phyloP scores from a whole-genome alignment of 768 basidiomycete species.

The Ramaria rubella region DNA sequence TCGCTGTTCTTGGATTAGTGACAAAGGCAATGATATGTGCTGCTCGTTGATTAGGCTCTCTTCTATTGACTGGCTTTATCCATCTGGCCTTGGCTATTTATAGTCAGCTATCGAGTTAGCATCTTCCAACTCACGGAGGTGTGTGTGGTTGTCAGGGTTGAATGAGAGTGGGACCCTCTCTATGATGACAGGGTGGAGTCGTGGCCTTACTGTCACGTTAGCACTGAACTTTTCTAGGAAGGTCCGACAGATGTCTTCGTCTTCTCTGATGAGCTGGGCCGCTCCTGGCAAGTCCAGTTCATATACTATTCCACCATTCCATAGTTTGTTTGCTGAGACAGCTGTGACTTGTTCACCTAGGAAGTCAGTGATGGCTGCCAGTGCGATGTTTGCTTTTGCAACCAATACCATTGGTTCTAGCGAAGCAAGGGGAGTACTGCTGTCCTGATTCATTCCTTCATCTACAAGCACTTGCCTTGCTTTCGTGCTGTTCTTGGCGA shows the following conservation, averaged over 20 bases:
- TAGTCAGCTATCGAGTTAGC: neutral
- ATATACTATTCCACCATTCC: no score
- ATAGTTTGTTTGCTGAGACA: no score
- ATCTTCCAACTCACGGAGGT: neutral
- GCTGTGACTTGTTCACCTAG: no score
- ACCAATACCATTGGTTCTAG: no score
- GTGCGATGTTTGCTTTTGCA: no score
- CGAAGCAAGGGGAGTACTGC: no score
- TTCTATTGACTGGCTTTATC: conserved; percentile 21
- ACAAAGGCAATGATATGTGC: conserved; percentile 24
- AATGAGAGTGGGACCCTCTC: neutral
- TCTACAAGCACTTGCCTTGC: no score
- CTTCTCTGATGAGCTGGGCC: neutral
- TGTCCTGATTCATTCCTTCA: no score
- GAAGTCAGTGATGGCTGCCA: no score
- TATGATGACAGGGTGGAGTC: neutral
- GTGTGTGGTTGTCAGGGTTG: neutral
- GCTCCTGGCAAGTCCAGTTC: no score
- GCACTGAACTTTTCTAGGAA: neutral
- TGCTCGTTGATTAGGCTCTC: conserved; percentile 13
- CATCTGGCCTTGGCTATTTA: conserved; percentile 17
- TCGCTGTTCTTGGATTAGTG: neutral
- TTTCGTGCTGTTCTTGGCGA: no score
- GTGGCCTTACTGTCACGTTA: neutral
- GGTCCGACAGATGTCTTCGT: neutral